Evolutionary conservation across 305 asterid genomes (phyloP).

Genomic region (Striga hermonthica): DNA sequence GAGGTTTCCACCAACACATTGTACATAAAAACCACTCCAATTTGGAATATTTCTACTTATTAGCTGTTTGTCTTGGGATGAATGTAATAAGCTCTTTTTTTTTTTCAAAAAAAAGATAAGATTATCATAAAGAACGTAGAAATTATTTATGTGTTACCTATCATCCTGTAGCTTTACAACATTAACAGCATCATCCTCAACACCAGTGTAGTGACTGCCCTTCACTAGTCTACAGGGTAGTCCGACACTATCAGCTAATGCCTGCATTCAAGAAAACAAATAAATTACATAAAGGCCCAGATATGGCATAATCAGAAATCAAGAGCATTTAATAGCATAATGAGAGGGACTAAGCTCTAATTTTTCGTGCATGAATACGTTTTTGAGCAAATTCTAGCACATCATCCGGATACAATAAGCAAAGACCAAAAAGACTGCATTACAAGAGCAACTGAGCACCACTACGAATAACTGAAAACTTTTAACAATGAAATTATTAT

Average conservation of each 20-base stretch:
- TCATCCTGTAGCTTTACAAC: constrained; percentile 79
- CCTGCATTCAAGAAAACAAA: constrained; percentile 54
- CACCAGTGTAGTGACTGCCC: constrained; percentile 94
- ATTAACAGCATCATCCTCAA: constrained; percentile 94
- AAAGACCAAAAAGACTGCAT: constrained; percentile 15
- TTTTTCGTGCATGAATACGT: constrained; percentile 1
- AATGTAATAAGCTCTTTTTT: not conserved
- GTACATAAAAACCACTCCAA: too few species aligned
- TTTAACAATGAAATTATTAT: constrained; percentile 11
- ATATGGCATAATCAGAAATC: constrained; percentile 26
- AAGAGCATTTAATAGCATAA: constrained; percentile 25
- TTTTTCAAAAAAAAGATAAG: constrained; percentile 3
- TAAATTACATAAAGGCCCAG: constrained; percentile 27
- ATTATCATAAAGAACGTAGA: not conserved
- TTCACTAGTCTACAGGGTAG: constrained; percentile 90
- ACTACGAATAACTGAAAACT: not conserved
- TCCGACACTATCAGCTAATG: constrained; percentile 88
- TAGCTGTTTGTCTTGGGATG: too few species aligned
- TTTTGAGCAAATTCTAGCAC: constrained; percentile 12
- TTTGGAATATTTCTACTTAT: too few species aligned
- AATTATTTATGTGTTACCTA: constrained; percentile 49
- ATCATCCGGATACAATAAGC: constrained; percentile 24
- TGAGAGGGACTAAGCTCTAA: constrained; percentile 19
- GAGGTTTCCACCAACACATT: too few species aligned
- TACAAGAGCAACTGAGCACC: constrained; percentile 18